A percentile compares a stretch with the other conserved stretches of the same genome.
phyloP scores from a whole-genome alignment of 495 filamentous ascomycete species.

The Diplogelasinospora grovesii region DNA sequence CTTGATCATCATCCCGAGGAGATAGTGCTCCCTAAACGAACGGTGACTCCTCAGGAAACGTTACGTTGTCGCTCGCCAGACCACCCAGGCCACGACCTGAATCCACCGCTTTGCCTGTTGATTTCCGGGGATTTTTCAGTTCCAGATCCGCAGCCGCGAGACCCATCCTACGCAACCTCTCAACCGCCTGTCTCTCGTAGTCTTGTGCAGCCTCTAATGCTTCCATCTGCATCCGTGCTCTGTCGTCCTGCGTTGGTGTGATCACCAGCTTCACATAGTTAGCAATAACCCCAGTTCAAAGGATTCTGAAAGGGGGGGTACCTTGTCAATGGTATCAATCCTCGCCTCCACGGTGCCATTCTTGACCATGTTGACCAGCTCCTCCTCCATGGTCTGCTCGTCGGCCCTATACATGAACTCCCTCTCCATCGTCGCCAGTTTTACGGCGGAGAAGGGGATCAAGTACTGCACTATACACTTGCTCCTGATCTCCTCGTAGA shows the following conservation, averaged over 20 bases:
- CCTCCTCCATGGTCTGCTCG: conserved; percentile 59
- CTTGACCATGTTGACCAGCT: conserved; percentile 72
- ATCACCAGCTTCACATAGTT: conserved; percentile 51
- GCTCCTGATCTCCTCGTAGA: conserved; percentile 69
- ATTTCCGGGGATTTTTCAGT: conserved; percentile 40
- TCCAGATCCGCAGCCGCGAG: conserved; percentile 69
- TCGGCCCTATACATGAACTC: conserved; percentile 55
- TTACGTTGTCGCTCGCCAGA: too few relatives aligned
- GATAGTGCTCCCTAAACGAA: too few relatives aligned
- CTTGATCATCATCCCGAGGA: too few relatives aligned
- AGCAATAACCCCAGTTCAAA: conserved; percentile 5
- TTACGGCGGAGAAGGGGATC: conserved; percentile 70
- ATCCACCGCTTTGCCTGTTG: neutral
- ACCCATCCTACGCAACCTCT: conserved; percentile 69
- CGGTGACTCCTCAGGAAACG: too few relatives aligned
- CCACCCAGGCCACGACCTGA: too few relatives aligned
- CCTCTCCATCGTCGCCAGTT: conserved; percentile 58
- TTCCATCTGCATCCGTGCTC: conserved; percentile 61
- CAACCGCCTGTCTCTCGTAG: conserved; percentile 66
- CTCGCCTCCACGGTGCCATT: conserved; percentile 64
- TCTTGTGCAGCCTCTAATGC: conserved; percentile 59
- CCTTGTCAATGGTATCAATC: conserved; percentile 74
- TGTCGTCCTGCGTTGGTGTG: conserved; percentile 55
- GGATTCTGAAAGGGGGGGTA: conserved; percentile 25
- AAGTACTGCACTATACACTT: conserved; percentile 93